Percentiles rank a stretch among this genome's conserved stretches.
These are phyloP conservation scores for Penicillium silybi DNA, from an alignment of 495 filamentous ascomycete genomes.

Conservation along the genomic window DNA sequence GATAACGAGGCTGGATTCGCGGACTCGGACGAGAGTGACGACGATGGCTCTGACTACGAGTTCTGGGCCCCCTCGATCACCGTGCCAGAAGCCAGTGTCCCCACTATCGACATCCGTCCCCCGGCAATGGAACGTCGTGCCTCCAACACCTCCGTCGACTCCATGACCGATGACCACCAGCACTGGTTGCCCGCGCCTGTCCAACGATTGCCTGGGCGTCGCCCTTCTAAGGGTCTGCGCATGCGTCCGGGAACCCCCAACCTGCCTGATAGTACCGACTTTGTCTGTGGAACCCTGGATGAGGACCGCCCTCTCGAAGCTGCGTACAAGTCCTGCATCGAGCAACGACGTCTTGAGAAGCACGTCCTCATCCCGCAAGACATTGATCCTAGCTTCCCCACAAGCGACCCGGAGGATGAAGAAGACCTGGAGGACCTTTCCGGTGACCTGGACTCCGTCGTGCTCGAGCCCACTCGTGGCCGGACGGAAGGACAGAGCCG, in stretches of 20 bases:
- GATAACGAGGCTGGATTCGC: slow-evolving; percentile 95
- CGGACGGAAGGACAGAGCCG: slow-evolving; percentile 23
- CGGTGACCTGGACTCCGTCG: slow-evolving; percentile 41
- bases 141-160: slow-evolving; percentile 65
- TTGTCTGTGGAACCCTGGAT: slow-evolving; percentile 94
- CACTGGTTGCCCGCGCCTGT: slow-evolving; percentile 33
- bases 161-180: slow-evolving; percentile 44
- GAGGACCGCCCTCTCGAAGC: slow-evolving; percentile 93
- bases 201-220: slow-evolving; percentile 24
- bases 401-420: slow-evolving; percentile 84
- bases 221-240: slow-evolving; percentile 27
- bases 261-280: slow-evolving; percentile 93
- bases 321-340: slow-evolving; percentile 81
- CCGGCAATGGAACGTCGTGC: slow-evolving; percentile 43
- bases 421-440: slow-evolving; percentile 64
- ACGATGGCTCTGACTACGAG: slow-evolving; percentile 65
- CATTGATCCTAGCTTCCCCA: slow-evolving; percentile 95
- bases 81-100: slow-evolving; percentile 53
- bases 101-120: slow-evolving; percentile 45
- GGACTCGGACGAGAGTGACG: slow-evolving; percentile 74
- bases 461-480: slow-evolving; percentile 33
- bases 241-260: slow-evolving; percentile 75
- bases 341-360: slow-evolving; percentile 74
- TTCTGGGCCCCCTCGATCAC: slow-evolving; percentile 71
- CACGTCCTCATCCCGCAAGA: slow-evolving; percentile 81